phyloP scores from a whole-genome alignment of 768 basidiomycete species.

The Boletales sp. region DNA sequence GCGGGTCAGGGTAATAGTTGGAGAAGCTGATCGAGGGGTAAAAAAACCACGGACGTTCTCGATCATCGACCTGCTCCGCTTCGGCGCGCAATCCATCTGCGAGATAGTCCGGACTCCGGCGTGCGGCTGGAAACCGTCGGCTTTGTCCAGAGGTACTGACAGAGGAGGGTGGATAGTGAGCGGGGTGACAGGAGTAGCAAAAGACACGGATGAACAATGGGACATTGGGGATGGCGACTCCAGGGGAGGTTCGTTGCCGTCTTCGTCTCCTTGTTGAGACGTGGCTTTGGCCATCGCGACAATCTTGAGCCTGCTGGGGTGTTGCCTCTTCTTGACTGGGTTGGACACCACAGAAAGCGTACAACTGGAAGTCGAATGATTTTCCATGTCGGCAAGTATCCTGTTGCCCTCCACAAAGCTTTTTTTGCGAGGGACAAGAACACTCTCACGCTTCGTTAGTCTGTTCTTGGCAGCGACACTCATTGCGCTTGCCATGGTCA shows the following conservation, averaged over 20 bases:
- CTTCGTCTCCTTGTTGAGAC: slow-evolving; percentile 25
- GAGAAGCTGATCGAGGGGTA: slow-evolving; percentile 42
- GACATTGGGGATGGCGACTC: slow-evolving; percentile 40
- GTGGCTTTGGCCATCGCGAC: slow-evolving; percentile 16
- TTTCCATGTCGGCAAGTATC: slow-evolving; percentile 17
- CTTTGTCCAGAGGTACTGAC: slow-evolving; percentile 9
- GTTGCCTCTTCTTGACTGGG: slow-evolving; percentile 15
- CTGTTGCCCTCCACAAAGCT: slow-evolving; percentile 37
- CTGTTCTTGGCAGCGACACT: slow-evolving; percentile 50
- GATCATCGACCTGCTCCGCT: slow-evolving; percentile 52
- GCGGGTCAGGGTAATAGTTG: slow-evolving; percentile 30
- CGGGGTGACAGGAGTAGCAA: slow-evolving; percentile 22
- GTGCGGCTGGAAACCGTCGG: slow-evolving; percentile 17
- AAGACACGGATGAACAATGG: slow-evolving; percentile 35
- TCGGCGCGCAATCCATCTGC: slow-evolving; percentile 31
- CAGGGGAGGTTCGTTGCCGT: slow-evolving; percentile 13
- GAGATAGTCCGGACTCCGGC: slow-evolving; percentile 26
- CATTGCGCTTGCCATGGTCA: slow-evolving; percentile 58
- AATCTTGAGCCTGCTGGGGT: slow-evolving; percentile 29
- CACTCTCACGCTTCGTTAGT: slow-evolving; percentile 65
- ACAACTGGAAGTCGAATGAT: neutral
- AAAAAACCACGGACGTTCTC: slow-evolving; percentile 63
- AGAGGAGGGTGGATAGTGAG: slow-evolving; percentile 13
- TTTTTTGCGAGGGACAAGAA: slow-evolving; percentile 59
- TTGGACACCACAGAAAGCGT: slow-evolving; percentile 7